phyloP scores from a whole-genome alignment of 257 asterid species.

The Jacaranda mimosifolia region DNA sequence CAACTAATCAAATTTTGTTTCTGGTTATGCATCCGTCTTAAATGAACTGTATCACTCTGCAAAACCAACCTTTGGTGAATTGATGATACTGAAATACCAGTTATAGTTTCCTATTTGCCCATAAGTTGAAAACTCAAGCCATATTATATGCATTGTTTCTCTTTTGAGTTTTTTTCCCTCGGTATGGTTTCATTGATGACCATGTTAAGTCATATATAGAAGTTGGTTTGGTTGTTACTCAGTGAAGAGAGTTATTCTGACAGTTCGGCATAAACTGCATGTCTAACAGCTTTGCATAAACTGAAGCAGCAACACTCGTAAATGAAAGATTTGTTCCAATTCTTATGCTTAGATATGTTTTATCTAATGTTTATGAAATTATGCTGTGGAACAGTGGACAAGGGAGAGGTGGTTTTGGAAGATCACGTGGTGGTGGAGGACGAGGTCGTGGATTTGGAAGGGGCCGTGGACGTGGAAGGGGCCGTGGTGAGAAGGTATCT shows the following conservation, averaged over 20 bases:
- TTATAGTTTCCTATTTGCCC: no score
- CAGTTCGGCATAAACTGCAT: no score
- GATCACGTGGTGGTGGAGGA: slow-evolving; percentile 61
- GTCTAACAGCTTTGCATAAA: no score
- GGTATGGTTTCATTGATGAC: no score
- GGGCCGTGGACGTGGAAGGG: slow-evolving; percentile 54
- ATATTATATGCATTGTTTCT: no score
- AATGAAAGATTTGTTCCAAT: not conserved
- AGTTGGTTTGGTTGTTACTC: no score
- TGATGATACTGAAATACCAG: no score
- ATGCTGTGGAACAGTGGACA: slow-evolving; percentile 46
- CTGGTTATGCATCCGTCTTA: slow-evolving; percentile 1
- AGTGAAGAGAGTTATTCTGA: no score
- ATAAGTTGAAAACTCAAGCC: no score
- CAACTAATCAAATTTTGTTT: not conserved
- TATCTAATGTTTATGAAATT: slow-evolving; percentile 15
- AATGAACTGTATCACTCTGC: not conserved
- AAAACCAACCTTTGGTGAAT: not conserved
- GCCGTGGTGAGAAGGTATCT: slow-evolving; percentile 62
- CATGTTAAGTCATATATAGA: no score
- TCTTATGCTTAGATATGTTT: not conserved
- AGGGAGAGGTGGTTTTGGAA: slow-evolving; percentile 62
- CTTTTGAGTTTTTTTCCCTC: no score
- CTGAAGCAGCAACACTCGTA: no score
- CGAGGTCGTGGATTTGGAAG: slow-evolving; percentile 56